Conservation (phyloP, 2,329 filamentous ascomycete species). For the Aaosphaeria pasadenensis region DNA sequence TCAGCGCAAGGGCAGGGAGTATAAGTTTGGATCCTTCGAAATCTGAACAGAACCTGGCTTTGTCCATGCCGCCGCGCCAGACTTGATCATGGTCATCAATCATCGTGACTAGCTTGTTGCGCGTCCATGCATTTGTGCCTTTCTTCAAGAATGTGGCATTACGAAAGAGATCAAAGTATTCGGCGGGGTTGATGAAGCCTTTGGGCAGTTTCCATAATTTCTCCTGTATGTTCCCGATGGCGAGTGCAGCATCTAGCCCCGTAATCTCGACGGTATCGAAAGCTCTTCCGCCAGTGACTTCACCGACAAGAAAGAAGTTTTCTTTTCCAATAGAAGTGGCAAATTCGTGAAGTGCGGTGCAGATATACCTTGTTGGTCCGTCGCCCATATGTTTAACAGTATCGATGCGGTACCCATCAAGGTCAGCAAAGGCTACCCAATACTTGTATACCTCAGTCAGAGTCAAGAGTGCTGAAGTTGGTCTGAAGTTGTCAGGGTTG, state of each 20-base stretch:
- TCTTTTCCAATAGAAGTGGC: conserved; percentile 11
- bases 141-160: conserved; percentile 12
- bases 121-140: conserved; percentile 13
- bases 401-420: conserved; percentile 18
- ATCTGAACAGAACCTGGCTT: conserved; percentile 16
- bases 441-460: conserved; percentile 18
- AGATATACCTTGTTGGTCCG: conserved; percentile 16
- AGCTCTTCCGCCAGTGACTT: conserved; percentile 12
- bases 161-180: conserved; percentile 18
- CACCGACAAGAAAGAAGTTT: conserved; percentile 19
- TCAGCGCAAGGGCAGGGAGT: conserved; percentile 13
- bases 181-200: conserved; percentile 6
- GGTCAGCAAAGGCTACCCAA: conserved; percentile 19
- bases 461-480: conserved; percentile 10
- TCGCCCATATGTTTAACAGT: conserved; percentile 21
- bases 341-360: conserved; percentile 16
- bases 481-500: conserved; percentile 7
- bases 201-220: conserved; percentile 15
- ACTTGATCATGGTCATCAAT: conserved; percentile 9
- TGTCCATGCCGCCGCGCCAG: conserved; percentile 4
- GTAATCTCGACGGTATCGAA: conserved; percentile 16
- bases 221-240: conserved; percentile 15
- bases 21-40: conserved; percentile 5
- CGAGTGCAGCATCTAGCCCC: conserved; percentile 18
- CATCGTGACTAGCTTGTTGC: conserved; percentile 21